Percentiles rank a stretch among this genome's conserved stretches.
phyloP scores from a whole-genome alignment of 2,329 filamentous ascomycete genomes.

The Trichoderma citrinoviride region DNA sequence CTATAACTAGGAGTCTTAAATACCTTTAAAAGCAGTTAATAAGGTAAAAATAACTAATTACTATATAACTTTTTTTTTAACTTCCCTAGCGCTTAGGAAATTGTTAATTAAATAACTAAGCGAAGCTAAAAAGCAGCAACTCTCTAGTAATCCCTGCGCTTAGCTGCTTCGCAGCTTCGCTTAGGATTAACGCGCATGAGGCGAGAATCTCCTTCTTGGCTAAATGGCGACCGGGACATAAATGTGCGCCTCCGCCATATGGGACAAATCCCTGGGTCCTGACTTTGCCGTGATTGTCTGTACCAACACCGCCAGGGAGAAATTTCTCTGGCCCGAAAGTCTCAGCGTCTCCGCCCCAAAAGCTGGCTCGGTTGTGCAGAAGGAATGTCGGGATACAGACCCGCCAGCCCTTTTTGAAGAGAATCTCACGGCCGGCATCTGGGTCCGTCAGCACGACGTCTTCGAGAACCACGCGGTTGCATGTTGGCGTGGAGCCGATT shows the following conservation, averaged over 20 bases:
- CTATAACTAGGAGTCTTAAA: too few relatives aligned
- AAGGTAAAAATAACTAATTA: too few relatives aligned
- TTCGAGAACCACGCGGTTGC: constrained; percentile 10
- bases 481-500: not conserved
- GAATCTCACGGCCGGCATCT: not conserved
- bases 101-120: too few relatives aligned
- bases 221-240: constrained; percentile 7
- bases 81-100: too few relatives aligned
- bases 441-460: not conserved
- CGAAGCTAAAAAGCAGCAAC: too few relatives aligned
- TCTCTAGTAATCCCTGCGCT: too few relatives aligned
- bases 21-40: too few relatives aligned
- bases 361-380: not conserved
- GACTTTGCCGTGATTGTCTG: not conserved
- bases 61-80: too few relatives aligned
- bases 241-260: constrained; percentile 7
- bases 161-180: too few relatives aligned
- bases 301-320: not conserved
- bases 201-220: constrained; percentile 10
- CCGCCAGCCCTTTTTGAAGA: not conserved
- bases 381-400: constrained; percentile 9
- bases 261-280: constrained; percentile 3
- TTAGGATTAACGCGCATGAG: not conserved
- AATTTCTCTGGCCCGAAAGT: not conserved
- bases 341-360: constrained; percentile 8